phyloP scores from a whole-genome alignment of 2,329 filamentous ascomycete genomes.

The Pseudogymnoascus sp. region DNA sequence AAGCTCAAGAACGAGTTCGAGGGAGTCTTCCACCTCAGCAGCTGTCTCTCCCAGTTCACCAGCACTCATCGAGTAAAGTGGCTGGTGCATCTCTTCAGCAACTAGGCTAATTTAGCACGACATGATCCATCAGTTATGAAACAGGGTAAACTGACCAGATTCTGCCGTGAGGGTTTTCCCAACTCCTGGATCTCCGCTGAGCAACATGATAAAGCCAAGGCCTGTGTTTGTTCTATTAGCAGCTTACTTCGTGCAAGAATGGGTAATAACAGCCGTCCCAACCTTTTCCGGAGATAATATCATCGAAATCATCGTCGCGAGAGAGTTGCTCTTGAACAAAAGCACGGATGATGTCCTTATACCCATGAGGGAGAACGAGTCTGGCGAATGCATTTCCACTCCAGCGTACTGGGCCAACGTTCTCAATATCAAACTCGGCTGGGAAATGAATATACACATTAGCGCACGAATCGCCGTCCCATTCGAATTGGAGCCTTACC shows the following conservation, averaged over 20 bases:
- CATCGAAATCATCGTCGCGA: slow-evolving; percentile 38
- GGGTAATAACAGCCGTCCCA: slow-evolving; percentile 21
- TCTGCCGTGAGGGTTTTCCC: slow-evolving; percentile 63
- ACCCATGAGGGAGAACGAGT: slow-evolving; percentile 42
- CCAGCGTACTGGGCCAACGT: slow-evolving; percentile 40
- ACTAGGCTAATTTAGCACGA: slow-evolving; percentile 23
- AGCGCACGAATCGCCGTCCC: not conserved
- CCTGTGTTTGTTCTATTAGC: slow-evolving; percentile 13
- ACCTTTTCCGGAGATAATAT: slow-evolving; percentile 47
- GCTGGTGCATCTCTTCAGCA: slow-evolving; percentile 41
- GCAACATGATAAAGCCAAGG: slow-evolving; percentile 33
- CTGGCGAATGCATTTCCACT: slow-evolving; percentile 42
- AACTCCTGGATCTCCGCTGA: slow-evolving; percentile 44
- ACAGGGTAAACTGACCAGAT: slow-evolving; percentile 41
- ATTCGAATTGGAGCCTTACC: slow-evolving; percentile 16
- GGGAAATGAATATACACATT: not conserved
- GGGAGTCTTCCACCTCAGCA: slow-evolving; percentile 58
- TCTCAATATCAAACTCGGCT: slow-evolving; percentile 40
- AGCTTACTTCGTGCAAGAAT: not conserved
- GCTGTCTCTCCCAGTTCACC: slow-evolving; percentile 64
- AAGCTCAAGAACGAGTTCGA: slow-evolving; percentile 61
- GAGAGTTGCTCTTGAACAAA: slow-evolving; percentile 44
- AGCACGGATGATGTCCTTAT: slow-evolving; percentile 46
- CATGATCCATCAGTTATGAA: not conserved
- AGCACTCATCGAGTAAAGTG: slow-evolving; percentile 47